Evolutionary conservation across 495 filamentous ascomycete species (phyloP), one percentile per base, ranked within the genome.

Genomic region (Parathielavia appendiculata): DNA sequence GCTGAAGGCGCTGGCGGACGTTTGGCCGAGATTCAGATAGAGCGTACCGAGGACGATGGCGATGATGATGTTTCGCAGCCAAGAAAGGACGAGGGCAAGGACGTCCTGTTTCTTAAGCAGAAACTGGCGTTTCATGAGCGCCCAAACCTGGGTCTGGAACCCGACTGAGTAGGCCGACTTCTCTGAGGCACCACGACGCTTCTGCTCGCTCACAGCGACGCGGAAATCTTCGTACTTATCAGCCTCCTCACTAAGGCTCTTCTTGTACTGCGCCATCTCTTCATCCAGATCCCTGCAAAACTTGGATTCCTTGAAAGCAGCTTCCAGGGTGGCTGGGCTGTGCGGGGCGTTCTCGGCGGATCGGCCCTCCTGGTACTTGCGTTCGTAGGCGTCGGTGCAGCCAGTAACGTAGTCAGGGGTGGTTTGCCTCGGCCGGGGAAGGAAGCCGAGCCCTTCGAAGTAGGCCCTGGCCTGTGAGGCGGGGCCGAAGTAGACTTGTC

Each of bases 361-460:
- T 49, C 79, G 71, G 7, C 87, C 87, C 8, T 81, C 73, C 38
- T 85, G 79, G 69, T 89, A 92, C 39, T 89, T 85, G 38, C 90
- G 83, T 64, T 93, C 88, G 59, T 86, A 90, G 9, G 87, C 85
- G 67, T 95, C 88, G 1, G 91, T 93, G 65, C 85, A 89, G 14
- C 87, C 87, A 9, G 90, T 95, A 20, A 96, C 76, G 61, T 89
- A 96, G 65, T 96, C 90, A 0, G 89, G 85, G 0, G 88, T 92
- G 0, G 90, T 96, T 66, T 91, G 87, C 40, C 90, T 77, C n/a
- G 87, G 87, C 55, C 86, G 87, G 13, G 85, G 81, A 11, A 83
- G 75, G 65, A 90, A 96, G 7, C 91, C 91, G 16, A 96, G 81
- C 0, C 79, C 79, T 61, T 92, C 89, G 56, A 96, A 95, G 66